phyloP scores from a whole-genome alignment of 1,284 basidiomycete species.

The Ustilago cynodontis region DNA sequence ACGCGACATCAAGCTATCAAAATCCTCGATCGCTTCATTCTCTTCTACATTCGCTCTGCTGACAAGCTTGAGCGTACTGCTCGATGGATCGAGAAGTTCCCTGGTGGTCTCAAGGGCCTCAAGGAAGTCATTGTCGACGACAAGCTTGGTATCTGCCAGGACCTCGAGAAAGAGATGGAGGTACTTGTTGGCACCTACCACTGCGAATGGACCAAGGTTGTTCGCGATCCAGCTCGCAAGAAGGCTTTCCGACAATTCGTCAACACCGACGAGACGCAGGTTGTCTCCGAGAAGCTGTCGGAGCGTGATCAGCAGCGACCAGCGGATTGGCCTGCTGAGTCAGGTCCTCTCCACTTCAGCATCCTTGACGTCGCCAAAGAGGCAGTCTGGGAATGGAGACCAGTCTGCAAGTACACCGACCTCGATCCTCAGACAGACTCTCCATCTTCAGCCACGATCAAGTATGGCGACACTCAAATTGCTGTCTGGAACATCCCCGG shows the following conservation, averaged over 20 bases:
- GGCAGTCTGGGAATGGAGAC: conserved; percentile 76
- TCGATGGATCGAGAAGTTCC: conserved; percentile 80
- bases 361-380: conserved; percentile 72
- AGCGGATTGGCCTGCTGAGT: conserved; percentile 78
- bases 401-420: conserved; percentile 74
- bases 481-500: conserved; percentile 77
- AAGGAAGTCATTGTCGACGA: conserved; percentile 80
- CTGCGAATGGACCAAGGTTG: conserved; percentile 80
- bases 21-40: conserved; percentile 79
- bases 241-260: conserved; percentile 79
- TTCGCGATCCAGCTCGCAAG: conserved; percentile 75
- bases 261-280: conserved; percentile 76
- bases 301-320: conserved; percentile 79
- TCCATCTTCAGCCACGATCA: conserved; percentile 75
- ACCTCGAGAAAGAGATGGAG: conserved; percentile 80
- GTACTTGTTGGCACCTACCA: conserved; percentile 77
- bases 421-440: conserved; percentile 73
- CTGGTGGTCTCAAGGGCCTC: conserved; percentile 78
- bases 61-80: conserved; percentile 76
- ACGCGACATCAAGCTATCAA: conserved; percentile 71
- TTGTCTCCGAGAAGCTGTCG: conserved; percentile 75
- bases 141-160: conserved; percentile 80
- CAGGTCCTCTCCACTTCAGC: conserved; percentile 73
- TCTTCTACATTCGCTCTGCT: conserved; percentile 79
- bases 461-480: conserved; percentile 80